phyloP scores from a whole-genome alignment of 805 yeast genomes.

The Starmerella vitae region DNA sequence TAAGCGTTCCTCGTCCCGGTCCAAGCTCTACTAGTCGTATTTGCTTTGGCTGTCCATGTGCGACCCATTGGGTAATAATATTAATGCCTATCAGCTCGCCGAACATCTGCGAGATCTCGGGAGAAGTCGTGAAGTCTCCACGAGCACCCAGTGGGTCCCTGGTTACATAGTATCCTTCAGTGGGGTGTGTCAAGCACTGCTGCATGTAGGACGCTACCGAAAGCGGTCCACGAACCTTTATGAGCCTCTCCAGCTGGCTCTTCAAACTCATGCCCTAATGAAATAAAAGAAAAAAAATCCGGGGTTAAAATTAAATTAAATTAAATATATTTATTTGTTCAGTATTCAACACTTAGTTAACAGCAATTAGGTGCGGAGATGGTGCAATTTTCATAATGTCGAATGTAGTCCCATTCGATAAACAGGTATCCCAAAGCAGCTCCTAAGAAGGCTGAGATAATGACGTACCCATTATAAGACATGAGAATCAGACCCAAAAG shows the following conservation, averaged over 20 bases:
- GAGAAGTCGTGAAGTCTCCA: conserved; percentile 77
- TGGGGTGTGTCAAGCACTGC: conserved; percentile 67
- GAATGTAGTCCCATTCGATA: conserved; percentile 33
- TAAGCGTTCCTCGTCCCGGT: conserved; percentile 72
- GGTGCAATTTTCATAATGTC: background rate
- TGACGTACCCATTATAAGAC: conserved; percentile 61
- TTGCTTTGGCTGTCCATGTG: conserved; percentile 39
- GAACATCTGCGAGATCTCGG: conserved; percentile 76
- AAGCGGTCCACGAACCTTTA: conserved; percentile 58
- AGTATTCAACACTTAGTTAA: background rate
- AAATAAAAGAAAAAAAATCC: background rate
- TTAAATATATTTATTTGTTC: too few species aligned
- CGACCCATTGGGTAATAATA: conserved; percentile 39
- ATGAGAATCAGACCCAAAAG: conserved; percentile 58
- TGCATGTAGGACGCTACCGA: conserved; percentile 63
- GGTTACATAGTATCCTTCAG: conserved; percentile 66
- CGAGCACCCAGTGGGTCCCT: conserved; percentile 52
- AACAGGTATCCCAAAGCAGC: conserved; percentile 45
- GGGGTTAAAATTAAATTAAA: too few species aligned
- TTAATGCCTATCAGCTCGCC: conserved; percentile 77
- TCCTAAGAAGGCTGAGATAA: conserved; percentile 49
- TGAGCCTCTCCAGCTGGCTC: conserved; percentile 14
- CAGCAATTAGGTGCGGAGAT: conserved; percentile 8
- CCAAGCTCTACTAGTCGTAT: conserved; percentile 63
- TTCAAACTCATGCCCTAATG: conserved; percentile 6